A percentile compares a stretch with the other conserved stretches of the same genome.
Conservation (phyloP, 2,329 filamentous ascomycete species). For the Cladophialophora chaetospira region DNA sequence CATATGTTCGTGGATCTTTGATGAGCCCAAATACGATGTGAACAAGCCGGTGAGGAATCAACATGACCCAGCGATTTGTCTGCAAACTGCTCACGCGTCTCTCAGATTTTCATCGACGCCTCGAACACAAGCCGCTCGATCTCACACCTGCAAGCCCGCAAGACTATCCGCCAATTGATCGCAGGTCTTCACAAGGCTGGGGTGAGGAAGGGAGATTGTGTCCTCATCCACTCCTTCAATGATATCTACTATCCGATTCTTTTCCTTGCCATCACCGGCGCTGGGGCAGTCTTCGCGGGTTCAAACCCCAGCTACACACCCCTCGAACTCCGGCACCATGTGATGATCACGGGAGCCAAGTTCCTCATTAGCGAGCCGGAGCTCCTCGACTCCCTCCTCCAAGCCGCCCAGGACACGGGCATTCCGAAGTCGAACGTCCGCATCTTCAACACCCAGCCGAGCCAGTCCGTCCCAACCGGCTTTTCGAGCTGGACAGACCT, state of each 20-base stretch:
- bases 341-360: conserved; percentile 47
- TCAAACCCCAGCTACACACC: conserved; percentile 53
- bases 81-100: not conserved
- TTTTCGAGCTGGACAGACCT: conserved; percentile 17
- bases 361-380: conserved; percentile 49
- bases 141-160: conserved; percentile 17
- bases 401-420: conserved; percentile 4
- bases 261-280: conserved; percentile 47
- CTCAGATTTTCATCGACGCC: conserved; percentile 51
- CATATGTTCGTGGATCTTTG: conserved; percentile 59
- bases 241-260: conserved; percentile 42
- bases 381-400: conserved; percentile 12
- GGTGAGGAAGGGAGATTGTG: conserved; percentile 51
- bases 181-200: conserved; percentile 47
- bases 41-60: conserved; percentile 47
- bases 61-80: not conserved
- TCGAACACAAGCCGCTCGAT: conserved; percentile 43
- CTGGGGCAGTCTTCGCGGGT: conserved; percentile 53
- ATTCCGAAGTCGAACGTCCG: conserved; percentile 9
- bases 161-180: conserved; percentile 51
- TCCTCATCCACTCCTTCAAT: conserved; percentile 61
- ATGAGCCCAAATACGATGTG: conserved; percentile 51
- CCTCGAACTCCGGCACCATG: conserved; percentile 52
- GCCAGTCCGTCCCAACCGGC: not conserved
- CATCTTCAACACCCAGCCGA: conserved; percentile 14